These are phyloP conservation scores for Plasmodium relictum DNA, from an alignment of 169 alveolate genomes.

Conservation along the genomic window DNA sequence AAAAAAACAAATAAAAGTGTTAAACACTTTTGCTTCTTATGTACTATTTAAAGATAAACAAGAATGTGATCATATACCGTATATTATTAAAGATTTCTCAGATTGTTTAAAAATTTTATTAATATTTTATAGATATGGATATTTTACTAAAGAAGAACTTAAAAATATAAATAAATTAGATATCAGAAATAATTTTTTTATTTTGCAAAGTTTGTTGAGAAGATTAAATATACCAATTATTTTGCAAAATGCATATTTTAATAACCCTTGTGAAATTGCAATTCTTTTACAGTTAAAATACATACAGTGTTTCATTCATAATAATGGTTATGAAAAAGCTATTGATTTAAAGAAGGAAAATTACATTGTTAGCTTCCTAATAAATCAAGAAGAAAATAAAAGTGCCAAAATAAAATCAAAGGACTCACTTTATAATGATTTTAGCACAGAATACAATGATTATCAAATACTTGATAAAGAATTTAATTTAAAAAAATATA, in stretches of 20 bases:
- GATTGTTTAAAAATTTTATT: slow-evolving; percentile 60
- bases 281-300: slow-evolving; percentile 68
- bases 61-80: slow-evolving; percentile 7
- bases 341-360: slow-evolving; percentile 25
- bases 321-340: slow-evolving; percentile 53
- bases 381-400: slow-evolving; percentile 1
- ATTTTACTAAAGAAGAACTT: slow-evolving; percentile 33
- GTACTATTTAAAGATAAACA: slow-evolving; percentile 38
- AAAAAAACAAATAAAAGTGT: not conserved
- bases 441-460: not conserved
- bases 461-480: not conserved
- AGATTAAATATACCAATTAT: slow-evolving; percentile 61
- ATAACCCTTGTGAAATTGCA: slow-evolving; percentile 75
- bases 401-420: slow-evolving; percentile 3
- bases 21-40: slow-evolving; percentile 50
- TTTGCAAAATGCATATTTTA: slow-evolving; percentile 37
- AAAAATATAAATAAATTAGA: slow-evolving; percentile 13
- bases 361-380: slow-evolving; percentile 10
- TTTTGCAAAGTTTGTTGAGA: slow-evolving; percentile 39
- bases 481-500: not conserved
- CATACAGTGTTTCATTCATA: slow-evolving; percentile 52
- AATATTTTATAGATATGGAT: slow-evolving; percentile 69
- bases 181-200: slow-evolving; percentile 34
- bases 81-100: slow-evolving; percentile 61
- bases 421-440: not conserved